A percentile compares a stretch with the other conserved stretches of the same genome.
Conservation (phyloP, 345 rosid genomes). For the rapeseed (Brassica napus) region Da-Ae NC_063447.1:40705001-40705500, state of each 20-base stretch:
- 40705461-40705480: constrained; percentile 89
- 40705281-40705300: background rate
- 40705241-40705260: constrained; percentile 84
- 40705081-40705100: background rate
- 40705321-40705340: background rate
- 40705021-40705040: constrained; percentile 99
- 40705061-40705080: background rate
- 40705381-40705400: constrained; percentile 93
- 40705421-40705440: constrained; percentile 87
- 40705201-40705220: constrained; percentile 85
- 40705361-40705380: constrained; percentile 92
- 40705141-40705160: constrained; percentile 99
- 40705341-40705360: constrained; percentile 77
- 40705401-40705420: constrained; percentile 90
- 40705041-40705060: constrained; percentile 95
- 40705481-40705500: constrained; percentile 87
- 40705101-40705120: background rate
- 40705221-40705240: constrained; percentile 98
- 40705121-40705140: constrained; percentile 42
- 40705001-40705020: constrained; percentile 98
- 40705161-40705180: constrained; percentile 85
- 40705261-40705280: constrained; percentile 48
- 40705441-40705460: constrained; percentile 77
- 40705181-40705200: constrained; percentile 76
- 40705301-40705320: background rate